Evolutionary conservation across 192 early-diverging fungal genomes (phyloP).

Genomic region (Rhizoclosmatium globosum): DNA sequence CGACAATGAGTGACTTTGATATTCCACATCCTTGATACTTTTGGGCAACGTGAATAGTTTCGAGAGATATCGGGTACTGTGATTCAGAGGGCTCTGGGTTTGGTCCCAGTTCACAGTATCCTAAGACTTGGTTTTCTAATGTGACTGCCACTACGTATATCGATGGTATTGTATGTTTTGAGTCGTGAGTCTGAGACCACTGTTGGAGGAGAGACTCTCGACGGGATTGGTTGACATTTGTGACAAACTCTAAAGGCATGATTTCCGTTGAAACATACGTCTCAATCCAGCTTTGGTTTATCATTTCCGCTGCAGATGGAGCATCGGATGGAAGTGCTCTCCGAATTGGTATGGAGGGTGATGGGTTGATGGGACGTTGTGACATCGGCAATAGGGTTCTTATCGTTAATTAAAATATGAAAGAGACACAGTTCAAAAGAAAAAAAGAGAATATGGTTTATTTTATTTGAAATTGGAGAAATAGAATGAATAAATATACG

Average conservation of each 20-base stretch:
- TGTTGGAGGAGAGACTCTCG: not conserved
- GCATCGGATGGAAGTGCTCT: too few relatives aligned
- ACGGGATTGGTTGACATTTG: not conserved
- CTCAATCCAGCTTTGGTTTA: not conserved
- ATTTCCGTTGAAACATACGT: not conserved
- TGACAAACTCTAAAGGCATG: not conserved
- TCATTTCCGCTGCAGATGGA: too few relatives aligned
- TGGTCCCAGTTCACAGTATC: not conserved
- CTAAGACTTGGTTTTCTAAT: not conserved
- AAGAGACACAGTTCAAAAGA: too few relatives aligned
- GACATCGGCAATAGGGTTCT: too few relatives aligned
- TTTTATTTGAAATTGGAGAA: too few relatives aligned
- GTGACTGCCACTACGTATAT: not conserved
- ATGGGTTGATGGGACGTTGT: too few relatives aligned
- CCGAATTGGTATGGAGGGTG: too few relatives aligned
- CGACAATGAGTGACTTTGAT: not conserved
- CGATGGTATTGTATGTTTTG: not conserved
- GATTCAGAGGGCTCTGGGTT: not conserved
- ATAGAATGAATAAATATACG: too few relatives aligned
- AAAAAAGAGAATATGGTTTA: too few relatives aligned
- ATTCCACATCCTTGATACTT: not conserved
- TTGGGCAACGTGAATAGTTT: not conserved
- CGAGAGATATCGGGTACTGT: not conserved
- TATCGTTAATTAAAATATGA: too few relatives aligned
- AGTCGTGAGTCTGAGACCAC: not conserved